A percentile compares a stretch with the other conserved stretches of the same genome.
These are phyloP conservation scores for Danielozyma ontarioensis DNA, from an alignment of 805 yeast genomes.

Conservation along the genomic window DNA sequence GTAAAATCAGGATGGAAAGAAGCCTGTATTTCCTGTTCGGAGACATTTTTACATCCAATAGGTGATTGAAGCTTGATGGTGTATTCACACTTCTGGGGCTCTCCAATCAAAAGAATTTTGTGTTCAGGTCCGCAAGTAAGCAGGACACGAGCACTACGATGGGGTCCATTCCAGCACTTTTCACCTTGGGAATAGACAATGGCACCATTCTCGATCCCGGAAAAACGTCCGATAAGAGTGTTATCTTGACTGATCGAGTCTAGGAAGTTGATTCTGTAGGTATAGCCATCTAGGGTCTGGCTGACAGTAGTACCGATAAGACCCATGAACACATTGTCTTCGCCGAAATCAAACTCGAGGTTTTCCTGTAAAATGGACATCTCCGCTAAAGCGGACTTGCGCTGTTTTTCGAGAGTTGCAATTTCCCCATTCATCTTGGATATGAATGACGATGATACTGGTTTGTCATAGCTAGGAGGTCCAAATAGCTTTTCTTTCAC, in stretches of 20 bases:
- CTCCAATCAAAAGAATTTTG: slow-evolving; percentile 62
- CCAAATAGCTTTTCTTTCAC: too few species aligned
- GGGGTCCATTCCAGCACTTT: slow-evolving; percentile 93
- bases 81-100: slow-evolving; percentile 87
- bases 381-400: slow-evolving; percentile 9
- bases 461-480: too few species aligned
- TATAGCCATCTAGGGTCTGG: slow-evolving; percentile 61
- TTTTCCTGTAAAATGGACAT: slow-evolving; percentile 13
- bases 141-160: slow-evolving; percentile 60
- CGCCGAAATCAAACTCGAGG: slow-evolving; percentile 44
- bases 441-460: too few species aligned
- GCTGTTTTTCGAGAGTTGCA: slow-evolving; percentile 11
- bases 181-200: slow-evolving; percentile 57
- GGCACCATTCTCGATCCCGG: slow-evolving; percentile 21
- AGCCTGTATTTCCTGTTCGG: not conserved
- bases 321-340: slow-evolving; percentile 59
- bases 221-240: slow-evolving; percentile 16
- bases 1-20: not conserved
- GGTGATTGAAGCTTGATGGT: slow-evolving; percentile 45
- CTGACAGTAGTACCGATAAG: slow-evolving; percentile 44
- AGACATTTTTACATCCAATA: slow-evolving; percentile 31
- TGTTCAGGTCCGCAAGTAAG: slow-evolving; percentile 62
- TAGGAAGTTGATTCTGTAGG: slow-evolving; percentile 56
- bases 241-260: slow-evolving; percentile 35
- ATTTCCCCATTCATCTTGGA: too few species aligned